These are phyloP conservation scores for Lecanoromycetidae sp. DNA, from an alignment of 2,329 filamentous ascomycete genomes.

Conservation along the genomic window DNA sequence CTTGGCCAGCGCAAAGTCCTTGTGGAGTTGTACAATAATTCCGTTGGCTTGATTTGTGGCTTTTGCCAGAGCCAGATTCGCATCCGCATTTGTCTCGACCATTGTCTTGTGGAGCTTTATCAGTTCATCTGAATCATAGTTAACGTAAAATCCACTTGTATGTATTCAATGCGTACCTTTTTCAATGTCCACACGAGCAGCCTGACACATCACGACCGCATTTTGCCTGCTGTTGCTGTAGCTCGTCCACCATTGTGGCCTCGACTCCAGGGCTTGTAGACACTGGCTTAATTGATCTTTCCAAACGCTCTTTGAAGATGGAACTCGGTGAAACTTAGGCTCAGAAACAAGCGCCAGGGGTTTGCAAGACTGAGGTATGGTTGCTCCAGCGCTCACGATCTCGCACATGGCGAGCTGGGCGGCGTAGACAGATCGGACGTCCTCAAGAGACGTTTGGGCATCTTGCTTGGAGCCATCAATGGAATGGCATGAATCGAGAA, in stretches of 20 bases:
- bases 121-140: constrained; percentile 25
- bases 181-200: constrained; percentile 46
- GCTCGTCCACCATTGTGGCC: constrained; percentile 50
- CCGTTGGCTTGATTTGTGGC: constrained; percentile 25
- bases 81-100: constrained; percentile 26
- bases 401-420: constrained; percentile 53
- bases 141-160: neutral
- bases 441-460: constrained; percentile 28
- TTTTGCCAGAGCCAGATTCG: constrained; percentile 27
- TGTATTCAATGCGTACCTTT: constrained; percentile 30
- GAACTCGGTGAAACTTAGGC: neutral
- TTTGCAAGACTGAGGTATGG: constrained; percentile 40
- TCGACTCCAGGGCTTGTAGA: constrained; percentile 40
- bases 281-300: constrained; percentile 35
- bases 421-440: constrained; percentile 46
- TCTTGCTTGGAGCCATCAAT: constrained; percentile 30
- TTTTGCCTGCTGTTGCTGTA: constrained; percentile 52
- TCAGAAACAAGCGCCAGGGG: constrained; percentile 29
- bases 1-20: constrained; percentile 25
- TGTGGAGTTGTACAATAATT: constrained; percentile 23
- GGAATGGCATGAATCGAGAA: constrained; percentile 43
- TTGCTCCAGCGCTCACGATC: constrained; percentile 40
- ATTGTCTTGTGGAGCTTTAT: constrained; percentile 30
- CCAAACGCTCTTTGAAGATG: neutral
- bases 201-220: constrained; percentile 50